phyloP scores from a whole-genome alignment of 164 flowering plant genomes.

The Nymphaea colorata region DNA sequence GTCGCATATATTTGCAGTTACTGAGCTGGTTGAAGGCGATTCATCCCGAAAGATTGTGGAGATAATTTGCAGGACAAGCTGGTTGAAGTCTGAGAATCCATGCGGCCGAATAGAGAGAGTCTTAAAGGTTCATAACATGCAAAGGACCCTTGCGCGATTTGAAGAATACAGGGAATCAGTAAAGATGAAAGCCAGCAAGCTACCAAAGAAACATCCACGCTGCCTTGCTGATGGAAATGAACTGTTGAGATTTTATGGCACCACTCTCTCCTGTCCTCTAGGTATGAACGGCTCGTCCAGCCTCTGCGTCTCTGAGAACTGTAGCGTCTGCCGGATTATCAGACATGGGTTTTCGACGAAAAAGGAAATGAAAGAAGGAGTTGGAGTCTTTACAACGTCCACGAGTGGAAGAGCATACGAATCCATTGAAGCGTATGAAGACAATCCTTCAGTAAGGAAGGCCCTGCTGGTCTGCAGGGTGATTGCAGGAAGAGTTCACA shows the following conservation, averaged over 20 bases:
- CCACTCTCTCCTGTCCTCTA: constrained; percentile 43
- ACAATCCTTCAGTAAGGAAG: constrained; percentile 25
- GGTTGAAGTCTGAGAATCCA: constrained; percentile 43
- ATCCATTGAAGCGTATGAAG: constrained; percentile 25
- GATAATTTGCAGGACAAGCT: constrained; percentile 55
- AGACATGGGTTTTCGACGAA: constrained; percentile 43
- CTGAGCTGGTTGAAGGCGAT: constrained; percentile 63
- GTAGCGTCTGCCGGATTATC: constrained; percentile 44
- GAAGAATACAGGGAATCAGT: constrained; percentile 64
- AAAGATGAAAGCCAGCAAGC: constrained; percentile 57
- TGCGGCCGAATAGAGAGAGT: constrained; percentile 47
- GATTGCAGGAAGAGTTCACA: constrained; percentile 70
- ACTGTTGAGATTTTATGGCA: constrained; percentile 56
- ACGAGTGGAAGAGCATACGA: constrained; percentile 72
- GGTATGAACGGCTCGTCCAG: constrained; percentile 42
- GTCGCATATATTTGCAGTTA: constrained; percentile 20
- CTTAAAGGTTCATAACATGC: constrained; percentile 68
- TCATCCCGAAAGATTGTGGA: constrained; percentile 64
- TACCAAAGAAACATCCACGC: constrained; percentile 61
- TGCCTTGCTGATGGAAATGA: constrained; percentile 76
- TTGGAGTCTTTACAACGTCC: constrained; percentile 67
- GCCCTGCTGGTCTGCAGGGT: constrained; percentile 66
- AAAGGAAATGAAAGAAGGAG: constrained; percentile 34
- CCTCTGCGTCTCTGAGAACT: constrained; percentile 40
- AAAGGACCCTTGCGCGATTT: constrained; percentile 46